A percentile compares a stretch with the other conserved stretches of the same genome.
Evolutionary conservation across 352 stramenopile species (phyloP).

Genomic region (Pythium apleroticum): DNA sequence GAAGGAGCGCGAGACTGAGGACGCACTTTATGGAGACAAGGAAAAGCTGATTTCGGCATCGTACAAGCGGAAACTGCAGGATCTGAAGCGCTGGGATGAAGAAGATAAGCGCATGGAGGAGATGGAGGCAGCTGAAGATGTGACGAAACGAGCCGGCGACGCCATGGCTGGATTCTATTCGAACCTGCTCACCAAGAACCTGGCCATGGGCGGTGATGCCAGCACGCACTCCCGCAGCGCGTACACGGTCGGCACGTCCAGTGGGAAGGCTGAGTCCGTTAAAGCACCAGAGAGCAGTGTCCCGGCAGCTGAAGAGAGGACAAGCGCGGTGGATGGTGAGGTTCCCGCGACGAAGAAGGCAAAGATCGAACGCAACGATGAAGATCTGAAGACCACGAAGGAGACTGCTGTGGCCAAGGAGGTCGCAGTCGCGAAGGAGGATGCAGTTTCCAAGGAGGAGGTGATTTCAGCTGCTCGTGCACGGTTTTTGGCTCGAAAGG

Average conservation of each 20-base stretch:
- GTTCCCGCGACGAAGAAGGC: not conserved
- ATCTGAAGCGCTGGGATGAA: constrained; percentile 87
- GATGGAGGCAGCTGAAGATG: constrained; percentile 68
- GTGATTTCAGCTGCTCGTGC: constrained; percentile 73
- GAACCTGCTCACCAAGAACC: constrained; percentile 91
- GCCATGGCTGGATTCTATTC: constrained; percentile 90
- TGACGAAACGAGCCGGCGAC: constrained; percentile 65
- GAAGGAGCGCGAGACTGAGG: constrained; percentile 83
- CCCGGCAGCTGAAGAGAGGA: not conserved
- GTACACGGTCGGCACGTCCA: constrained; percentile 59
- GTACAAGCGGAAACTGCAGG: constrained; percentile 92
- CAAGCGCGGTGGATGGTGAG: not conserved
- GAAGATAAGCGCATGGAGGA: constrained; percentile 68
- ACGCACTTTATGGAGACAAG: constrained; percentile 83
- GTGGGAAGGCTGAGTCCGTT: not conserved
- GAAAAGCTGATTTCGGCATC: constrained; percentile 90
- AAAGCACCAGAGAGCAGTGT: not conserved
- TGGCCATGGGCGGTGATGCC: constrained; percentile 83
- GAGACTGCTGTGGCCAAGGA: not conserved
- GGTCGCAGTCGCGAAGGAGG: constrained; percentile 22
- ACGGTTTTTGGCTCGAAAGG: constrained; percentile 86
- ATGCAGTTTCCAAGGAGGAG: constrained; percentile 62
- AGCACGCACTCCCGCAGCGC: constrained; percentile 68
- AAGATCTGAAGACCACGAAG: not conserved
- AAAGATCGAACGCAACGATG: not conserved